A percentile compares a stretch with the other conserved stretches of the same genome.
Evolutionary conservation across 805 yeast genomes (phyloP).

Genomic region (Dipodascus albidus): DNA sequence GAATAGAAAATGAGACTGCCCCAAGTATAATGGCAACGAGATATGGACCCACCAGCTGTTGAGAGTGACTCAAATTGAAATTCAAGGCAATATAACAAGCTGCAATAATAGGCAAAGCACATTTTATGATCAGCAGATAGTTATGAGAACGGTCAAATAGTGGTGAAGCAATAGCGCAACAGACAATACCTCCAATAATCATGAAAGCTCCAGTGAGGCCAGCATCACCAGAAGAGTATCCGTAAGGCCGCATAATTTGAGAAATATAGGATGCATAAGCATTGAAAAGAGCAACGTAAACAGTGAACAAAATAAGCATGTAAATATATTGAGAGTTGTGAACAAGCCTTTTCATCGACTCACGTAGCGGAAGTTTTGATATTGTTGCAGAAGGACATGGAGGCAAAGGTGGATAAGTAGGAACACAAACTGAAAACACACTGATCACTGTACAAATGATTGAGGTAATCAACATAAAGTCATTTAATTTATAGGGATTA

Average conservation of each 20-base stretch:
- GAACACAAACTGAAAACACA: slow-evolving; percentile 15
- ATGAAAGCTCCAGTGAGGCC: slow-evolving; percentile 25
- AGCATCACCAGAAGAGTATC: slow-evolving; percentile 24
- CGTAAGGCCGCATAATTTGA: slow-evolving; percentile 25
- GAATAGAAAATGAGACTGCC: slow-evolving; percentile 21
- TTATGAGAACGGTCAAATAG: slow-evolving; percentile 20
- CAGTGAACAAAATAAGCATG: slow-evolving; percentile 17
- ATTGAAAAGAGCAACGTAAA: slow-evolving; percentile 25
- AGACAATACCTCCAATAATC: slow-evolving; percentile 22
- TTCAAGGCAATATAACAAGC: slow-evolving; percentile 22
- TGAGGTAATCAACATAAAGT: slow-evolving; percentile 18
- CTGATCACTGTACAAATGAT: slow-evolving; percentile 15
- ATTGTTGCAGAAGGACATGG: slow-evolving; percentile 24
- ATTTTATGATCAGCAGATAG: slow-evolving; percentile 13
- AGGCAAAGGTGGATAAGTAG: slow-evolving; percentile 18
- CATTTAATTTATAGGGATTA: slow-evolving; percentile 14
- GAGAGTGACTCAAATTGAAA: slow-evolving; percentile 19
- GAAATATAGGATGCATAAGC: slow-evolving; percentile 21
- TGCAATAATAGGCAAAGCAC: slow-evolving; percentile 21
- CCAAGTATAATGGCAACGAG: slow-evolving; percentile 22
- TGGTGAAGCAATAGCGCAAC: slow-evolving; percentile 22
- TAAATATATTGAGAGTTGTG: slow-evolving; percentile 12
- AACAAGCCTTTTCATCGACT: slow-evolving; percentile 13
- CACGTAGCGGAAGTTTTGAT: slow-evolving; percentile 15
- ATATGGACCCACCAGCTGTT: slow-evolving; percentile 22